Evolutionary conservation across 495 filamentous ascomycete genomes (phyloP).

Genomic region (Glarea lozoyensis): DNA sequence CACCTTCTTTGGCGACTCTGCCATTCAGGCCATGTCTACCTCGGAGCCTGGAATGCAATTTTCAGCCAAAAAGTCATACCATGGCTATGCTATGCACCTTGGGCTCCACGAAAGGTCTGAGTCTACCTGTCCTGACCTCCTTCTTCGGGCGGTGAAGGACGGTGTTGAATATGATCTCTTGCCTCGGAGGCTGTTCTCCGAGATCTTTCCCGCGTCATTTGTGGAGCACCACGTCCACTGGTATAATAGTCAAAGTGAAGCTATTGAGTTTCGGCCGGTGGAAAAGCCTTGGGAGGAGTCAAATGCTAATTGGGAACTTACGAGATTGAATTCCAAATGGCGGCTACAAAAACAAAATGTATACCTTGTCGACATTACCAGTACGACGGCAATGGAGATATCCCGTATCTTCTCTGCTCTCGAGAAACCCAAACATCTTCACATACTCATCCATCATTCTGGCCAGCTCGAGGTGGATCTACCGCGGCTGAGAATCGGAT

Average conservation of each 20-base stretch:
- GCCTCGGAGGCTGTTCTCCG: not conserved
- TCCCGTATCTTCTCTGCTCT: slow-evolving; percentile 1
- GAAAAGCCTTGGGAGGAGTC: not conserved
- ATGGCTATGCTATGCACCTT: slow-evolving; percentile 31
- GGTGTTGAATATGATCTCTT: not conserved
- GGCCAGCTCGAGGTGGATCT: slow-evolving; percentile 30
- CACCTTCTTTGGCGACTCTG: slow-evolving; percentile 28
- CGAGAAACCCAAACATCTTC: not conserved
- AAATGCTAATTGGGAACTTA: not conserved
- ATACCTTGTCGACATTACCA: not conserved
- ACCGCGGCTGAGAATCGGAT: slow-evolving; percentile 38
- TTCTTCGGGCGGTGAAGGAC: not conserved
- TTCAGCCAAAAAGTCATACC: slow-evolving; percentile 21
- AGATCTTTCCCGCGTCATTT: not conserved
- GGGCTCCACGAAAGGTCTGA: slow-evolving; percentile 20
- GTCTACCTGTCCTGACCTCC: not conserved
- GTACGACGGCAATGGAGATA: not conserved
- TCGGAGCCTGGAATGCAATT: slow-evolving; percentile 36
- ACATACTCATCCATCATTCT: not conserved
- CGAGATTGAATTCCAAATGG: not conserved
- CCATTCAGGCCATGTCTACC: slow-evolving; percentile 39
- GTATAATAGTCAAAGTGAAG: not conserved
- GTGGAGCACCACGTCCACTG: slow-evolving; percentile 1
- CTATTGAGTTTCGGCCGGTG: slow-evolving; percentile 1
- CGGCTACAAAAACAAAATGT: not conserved